Evolutionary conservation across 805 yeast species (phyloP).

Genomic region (Lipomyces sp.): DNA sequence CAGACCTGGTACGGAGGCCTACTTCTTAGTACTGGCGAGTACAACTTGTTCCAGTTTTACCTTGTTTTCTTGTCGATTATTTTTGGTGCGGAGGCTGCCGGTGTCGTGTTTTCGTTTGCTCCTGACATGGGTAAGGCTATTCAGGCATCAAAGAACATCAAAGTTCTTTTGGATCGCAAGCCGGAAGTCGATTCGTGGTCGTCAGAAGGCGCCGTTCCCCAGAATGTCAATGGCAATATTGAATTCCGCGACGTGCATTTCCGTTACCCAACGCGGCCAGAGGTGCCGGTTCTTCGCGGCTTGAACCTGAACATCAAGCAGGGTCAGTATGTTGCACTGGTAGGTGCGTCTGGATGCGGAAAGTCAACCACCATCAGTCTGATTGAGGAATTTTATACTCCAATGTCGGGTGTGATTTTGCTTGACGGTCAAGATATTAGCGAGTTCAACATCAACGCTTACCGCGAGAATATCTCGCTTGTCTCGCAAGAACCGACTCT

Average conservation of each 20-base stretch:
- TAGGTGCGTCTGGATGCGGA: slow-evolving; percentile 76
- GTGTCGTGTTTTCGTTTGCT: slow-evolving; percentile 43
- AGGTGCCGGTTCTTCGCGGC: slow-evolving; percentile 34
- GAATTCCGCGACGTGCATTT: slow-evolving; percentile 43
- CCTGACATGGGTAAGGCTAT: slow-evolving; percentile 47
- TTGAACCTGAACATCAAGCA: slow-evolving; percentile 50
- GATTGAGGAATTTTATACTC: slow-evolving; percentile 50
- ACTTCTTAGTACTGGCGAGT: slow-evolving; percentile 36
- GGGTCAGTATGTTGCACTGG: slow-evolving; percentile 83
- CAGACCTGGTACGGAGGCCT: slow-evolving; percentile 46
- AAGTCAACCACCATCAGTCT: slow-evolving; percentile 48
- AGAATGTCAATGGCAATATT: slow-evolving; percentile 50
- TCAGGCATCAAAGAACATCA: slow-evolving; percentile 39
- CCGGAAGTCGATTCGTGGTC: slow-evolving; percentile 41
- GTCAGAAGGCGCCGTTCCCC: slow-evolving; percentile 34
- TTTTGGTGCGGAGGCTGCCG: slow-evolving; percentile 46
- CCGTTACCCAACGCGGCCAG: slow-evolving; percentile 36
- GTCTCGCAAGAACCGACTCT: slow-evolving; percentile 59
- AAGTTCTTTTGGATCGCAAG: slow-evolving; percentile 35
- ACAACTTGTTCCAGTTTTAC: slow-evolving; percentile 40
- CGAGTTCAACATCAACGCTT: slow-evolving; percentile 48
- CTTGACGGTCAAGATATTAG: slow-evolving; percentile 53
- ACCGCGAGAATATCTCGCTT: slow-evolving; percentile 52
- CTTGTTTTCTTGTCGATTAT: slow-evolving; percentile 42
- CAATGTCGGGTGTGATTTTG: slow-evolving; percentile 47